Base-by-base conservation (phyloP, 208 protist genomes). In the Balamuthia mandrillaris region DNA sequence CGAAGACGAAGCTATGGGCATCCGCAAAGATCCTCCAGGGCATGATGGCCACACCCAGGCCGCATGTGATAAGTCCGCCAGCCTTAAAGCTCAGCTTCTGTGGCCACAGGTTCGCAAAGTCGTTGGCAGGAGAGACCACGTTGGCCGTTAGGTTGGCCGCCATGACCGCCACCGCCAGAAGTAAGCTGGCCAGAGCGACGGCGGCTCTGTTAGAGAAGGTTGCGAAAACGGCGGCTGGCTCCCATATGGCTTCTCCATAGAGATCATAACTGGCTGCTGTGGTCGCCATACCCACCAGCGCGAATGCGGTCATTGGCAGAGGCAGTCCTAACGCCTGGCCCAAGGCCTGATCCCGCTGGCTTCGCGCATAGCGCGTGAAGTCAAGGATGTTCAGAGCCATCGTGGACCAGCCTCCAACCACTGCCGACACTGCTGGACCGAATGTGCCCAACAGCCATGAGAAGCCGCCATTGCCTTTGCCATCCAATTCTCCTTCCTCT, bases 121-220 rank as follows among this genome's bases (percentile, higher is more conserved):
- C 66, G 66, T 77, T 77, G 44, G 66, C 66, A 1, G 66, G 66
- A 24, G 66, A 77, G n/a, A 77, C 66, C 7, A 77, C 44, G 44
- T 77, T 77, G n/a, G 66, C 66, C 7, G 66, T 77, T 39, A 77
- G 49, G 66, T 77, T 77, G 44, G 54, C 54, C 33, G 66, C 66
- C 42, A 77, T 39, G 9, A 77, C 66, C 18, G 66, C 49, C 44
- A 77, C 49, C 44, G 37, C 66, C 42, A 77, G 7, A 24, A 77
- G 44, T 45, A 77, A 24, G 41, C 54, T 77, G 66, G 66, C 66
- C 37, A 77, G 29, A 3, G 37, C 44, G 29, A 39, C 44, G 29
- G 29, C 33, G 10, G 54, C n/a, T n/a, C n/a, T 45, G 1, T 16
- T 31, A 12, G 66, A 33, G 66, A 77, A 77, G n/a, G 33, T 39